Evolutionary conservation across 169 alveolate genomes (phyloP).

Genomic region (Neospora caninum): DNA sequence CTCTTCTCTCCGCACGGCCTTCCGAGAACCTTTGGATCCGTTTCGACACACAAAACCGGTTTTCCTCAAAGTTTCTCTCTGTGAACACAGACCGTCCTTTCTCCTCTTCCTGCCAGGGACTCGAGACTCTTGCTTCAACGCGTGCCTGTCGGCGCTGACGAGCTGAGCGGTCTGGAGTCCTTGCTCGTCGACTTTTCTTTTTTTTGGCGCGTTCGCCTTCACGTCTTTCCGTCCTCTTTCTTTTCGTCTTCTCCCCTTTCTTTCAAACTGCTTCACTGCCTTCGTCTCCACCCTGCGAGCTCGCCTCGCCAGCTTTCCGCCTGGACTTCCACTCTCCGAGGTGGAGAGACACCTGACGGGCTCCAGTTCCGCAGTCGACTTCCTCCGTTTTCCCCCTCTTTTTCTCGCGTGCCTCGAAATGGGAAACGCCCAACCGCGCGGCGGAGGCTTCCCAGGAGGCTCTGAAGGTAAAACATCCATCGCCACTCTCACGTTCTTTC

Average conservation of each 20-base stretch:
- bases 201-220: neutral
- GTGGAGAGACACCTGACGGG: neutral
- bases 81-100: too few relatives aligned
- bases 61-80: too few relatives aligned
- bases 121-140: too few relatives aligned
- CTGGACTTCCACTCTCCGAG: neutral
- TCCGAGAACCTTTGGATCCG: too few relatives aligned
- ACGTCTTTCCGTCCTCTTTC: neutral
- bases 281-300: neutral
- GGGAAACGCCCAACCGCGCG: constrained; percentile 12
- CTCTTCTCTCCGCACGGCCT: too few relatives aligned
- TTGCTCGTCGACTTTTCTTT: too few relatives aligned
- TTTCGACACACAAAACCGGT: too few relatives aligned
- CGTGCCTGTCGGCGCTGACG: too few relatives aligned
- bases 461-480: neutral
- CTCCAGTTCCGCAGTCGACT: too few relatives aligned
- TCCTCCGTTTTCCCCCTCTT: neutral
- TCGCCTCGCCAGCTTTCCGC: neutral
- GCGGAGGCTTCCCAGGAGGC: constrained; percentile 35
- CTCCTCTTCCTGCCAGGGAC: too few relatives aligned
- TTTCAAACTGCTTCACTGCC: neutral
- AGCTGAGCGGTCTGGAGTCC: too few relatives aligned
- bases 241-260: neutral
- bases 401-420: neutral
- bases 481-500: neutral